Base-by-base conservation (phyloP, 257 asterid genomes). In the Plectranthus barbatus region DNA sequence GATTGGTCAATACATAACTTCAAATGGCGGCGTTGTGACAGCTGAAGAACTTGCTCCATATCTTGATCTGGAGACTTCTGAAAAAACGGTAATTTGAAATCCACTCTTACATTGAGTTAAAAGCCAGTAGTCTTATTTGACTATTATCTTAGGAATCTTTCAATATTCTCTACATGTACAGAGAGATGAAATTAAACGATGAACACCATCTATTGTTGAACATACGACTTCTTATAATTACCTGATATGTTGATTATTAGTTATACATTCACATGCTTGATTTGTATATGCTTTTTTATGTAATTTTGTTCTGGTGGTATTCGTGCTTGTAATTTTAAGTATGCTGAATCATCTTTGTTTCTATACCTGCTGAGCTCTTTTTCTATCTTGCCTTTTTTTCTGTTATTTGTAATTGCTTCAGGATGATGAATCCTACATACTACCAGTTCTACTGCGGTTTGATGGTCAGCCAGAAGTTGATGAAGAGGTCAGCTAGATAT, bases 41-140 rank as follows among this genome's bases (percentile, higher is more conserved):
- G 99, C 97, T 67, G 97, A 93, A 80, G 99, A 93, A 81, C 85
- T 93, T 68, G 97, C 96, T 67, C 99, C 99, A 18, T 93, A 80
- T 79, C 96, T 93, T 74, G 95, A 93, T 80, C 76, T 87, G 54
- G 94, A 82, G 67, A 72, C 83, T 70, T 33, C 84, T 55, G 78
- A 77, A 53, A 79, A 69, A 39, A 66, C 11, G 94, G 95, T 93
- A 86, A 10, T 67, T 36, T 59, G 7, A 23, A 31, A 36, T 62
- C 45, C 33, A 37, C 53, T 56, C 51, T 59, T 41, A 23, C 68
- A 57, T 26, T 31, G 57, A 14, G 9, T 49, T 52, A 18, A 67
- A 23, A 65, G 62, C 70, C 61, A n/a, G 47, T 44, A 7, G 3
- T 47, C 44, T 31, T 33, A 36, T 37, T 60, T 37, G 33, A 37